Evolutionary conservation across 352 stramenopile genomes (phyloP).

Genomic region (Phytopythium aichiense): DNA sequence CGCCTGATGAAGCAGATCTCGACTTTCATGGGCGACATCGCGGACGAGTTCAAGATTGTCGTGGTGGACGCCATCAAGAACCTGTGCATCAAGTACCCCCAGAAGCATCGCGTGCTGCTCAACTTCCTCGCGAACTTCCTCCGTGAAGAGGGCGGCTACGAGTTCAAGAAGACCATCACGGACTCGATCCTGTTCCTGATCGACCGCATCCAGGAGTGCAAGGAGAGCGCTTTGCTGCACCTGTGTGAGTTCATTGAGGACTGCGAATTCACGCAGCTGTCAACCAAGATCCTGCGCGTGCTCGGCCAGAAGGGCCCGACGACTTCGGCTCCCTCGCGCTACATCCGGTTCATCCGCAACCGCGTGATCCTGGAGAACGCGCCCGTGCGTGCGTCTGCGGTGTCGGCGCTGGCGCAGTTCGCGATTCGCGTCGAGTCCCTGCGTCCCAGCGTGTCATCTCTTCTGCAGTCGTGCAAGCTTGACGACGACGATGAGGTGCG

Average conservation of each 20-base stretch:
- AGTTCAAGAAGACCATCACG: slow-evolving; percentile 99
- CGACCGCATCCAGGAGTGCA: slow-evolving; percentile 95
- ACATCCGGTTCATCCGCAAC: slow-evolving; percentile 99
- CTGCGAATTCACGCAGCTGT: slow-evolving; percentile 89
- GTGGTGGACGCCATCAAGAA: slow-evolving; percentile 97
- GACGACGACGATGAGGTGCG: slow-evolving; percentile 99
- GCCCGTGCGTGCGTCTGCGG: slow-evolving; percentile 93
- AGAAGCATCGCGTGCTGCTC: slow-evolving; percentile 97
- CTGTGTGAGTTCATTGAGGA: slow-evolving; percentile 99
- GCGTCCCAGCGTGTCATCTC: slow-evolving; percentile 88
- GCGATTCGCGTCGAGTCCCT: slow-evolving; percentile 92
- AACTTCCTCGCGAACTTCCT: slow-evolving; percentile 98
- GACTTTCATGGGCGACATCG: slow-evolving; percentile 98
- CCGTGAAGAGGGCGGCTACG: slow-evolving; percentile 94
- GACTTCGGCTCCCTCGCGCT: slow-evolving; percentile 92
- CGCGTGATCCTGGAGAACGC: slow-evolving; percentile 99
- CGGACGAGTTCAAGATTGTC: slow-evolving; percentile 99
- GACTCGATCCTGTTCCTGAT: slow-evolving; percentile 97
- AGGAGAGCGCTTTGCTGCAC: slow-evolving; percentile 95
- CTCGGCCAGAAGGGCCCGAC: slow-evolving; percentile 93
- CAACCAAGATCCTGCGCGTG: slow-evolving; percentile 94
- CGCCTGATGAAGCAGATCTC: slow-evolving; percentile 97
- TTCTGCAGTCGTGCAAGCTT: slow-evolving; percentile 94
- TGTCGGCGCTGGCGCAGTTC: slow-evolving; percentile 96
- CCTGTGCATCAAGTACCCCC: slow-evolving; percentile 97